Conservation (phyloP, 225 moss, liverwort and hornwort genomes). For the Asterella californica region DNA sequence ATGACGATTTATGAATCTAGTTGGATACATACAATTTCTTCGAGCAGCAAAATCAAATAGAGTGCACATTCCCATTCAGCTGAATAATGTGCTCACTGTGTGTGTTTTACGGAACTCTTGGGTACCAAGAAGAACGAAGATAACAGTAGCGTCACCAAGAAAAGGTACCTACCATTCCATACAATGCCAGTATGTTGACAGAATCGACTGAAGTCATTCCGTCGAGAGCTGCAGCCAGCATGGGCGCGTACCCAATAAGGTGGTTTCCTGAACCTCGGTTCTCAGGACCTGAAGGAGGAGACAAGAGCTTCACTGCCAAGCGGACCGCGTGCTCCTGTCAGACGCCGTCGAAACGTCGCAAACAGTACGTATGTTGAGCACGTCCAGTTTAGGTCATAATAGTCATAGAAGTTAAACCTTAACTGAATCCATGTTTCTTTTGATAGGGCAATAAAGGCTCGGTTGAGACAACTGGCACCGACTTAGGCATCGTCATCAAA, state of each 20-base stretch:
- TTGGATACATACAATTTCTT: background rate
- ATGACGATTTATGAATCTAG: background rate
- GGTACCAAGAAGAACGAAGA: background rate
- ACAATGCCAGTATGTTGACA: conserved; percentile 72
- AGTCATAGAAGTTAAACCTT: background rate
- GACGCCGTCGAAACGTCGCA: background rate
- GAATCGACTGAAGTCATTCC: conserved; percentile 61
- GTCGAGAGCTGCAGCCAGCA: conserved; percentile 71
- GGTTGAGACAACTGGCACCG: too few relatives aligned
- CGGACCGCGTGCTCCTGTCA: conserved; percentile 90
- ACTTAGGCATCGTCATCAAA: too few relatives aligned
- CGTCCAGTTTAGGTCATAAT: background rate
- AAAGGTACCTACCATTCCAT: conserved; percentile 67
- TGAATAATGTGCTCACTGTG: background rate
- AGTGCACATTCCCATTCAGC: background rate
- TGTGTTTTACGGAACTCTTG: background rate
- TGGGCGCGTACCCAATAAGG: conserved; percentile 69
- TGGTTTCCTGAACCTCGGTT: conserved; percentile 57
- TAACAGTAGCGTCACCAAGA: background rate
- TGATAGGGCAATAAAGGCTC: background rate
- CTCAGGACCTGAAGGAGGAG: conserved; percentile 72
- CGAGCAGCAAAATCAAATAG: background rate
- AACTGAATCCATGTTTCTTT: too few relatives aligned
- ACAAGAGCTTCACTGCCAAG: conserved; percentile 73
- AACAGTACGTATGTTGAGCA: background rate